A percentile compares a stretch with the other conserved stretches of the same genome.
phyloP scores from a whole-genome alignment of 2,329 filamentous ascomycete species.

The Colletotrichum tropicale region DNA sequence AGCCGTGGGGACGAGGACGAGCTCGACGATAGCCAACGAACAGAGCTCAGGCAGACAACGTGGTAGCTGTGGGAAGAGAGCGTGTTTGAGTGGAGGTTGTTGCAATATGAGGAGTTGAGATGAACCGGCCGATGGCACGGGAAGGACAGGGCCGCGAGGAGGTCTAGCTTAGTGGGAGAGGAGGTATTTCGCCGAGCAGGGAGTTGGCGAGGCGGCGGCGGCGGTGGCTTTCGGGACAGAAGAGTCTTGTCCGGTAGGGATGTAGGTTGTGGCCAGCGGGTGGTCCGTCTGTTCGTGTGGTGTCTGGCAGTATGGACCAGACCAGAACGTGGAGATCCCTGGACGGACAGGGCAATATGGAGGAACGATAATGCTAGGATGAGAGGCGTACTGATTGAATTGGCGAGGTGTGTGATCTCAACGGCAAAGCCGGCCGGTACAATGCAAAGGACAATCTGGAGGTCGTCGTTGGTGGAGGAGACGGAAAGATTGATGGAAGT shows the following conservation, averaged over 20 bases:
- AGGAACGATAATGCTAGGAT: slow-evolving; percentile 13
- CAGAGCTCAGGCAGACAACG: background rate
- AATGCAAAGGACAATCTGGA: slow-evolving; percentile 3
- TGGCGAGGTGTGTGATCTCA: slow-evolving; percentile 3
- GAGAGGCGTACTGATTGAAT: background rate
- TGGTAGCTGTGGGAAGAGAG: background rate
- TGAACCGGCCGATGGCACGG: slow-evolving; percentile 17
- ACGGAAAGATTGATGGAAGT: slow-evolving; percentile 20
- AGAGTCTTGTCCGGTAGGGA: background rate
- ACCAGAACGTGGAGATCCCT: slow-evolving; percentile 14
- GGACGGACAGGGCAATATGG: slow-evolving; percentile 3
- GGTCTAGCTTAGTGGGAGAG: background rate
- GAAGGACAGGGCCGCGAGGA: slow-evolving; percentile 10
- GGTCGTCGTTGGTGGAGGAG: slow-evolving; percentile 23
- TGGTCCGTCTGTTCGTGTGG: background rate
- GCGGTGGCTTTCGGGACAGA: background rate
- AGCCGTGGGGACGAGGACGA: background rate
- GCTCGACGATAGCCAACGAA: background rate
- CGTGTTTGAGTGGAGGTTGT: slow-evolving; percentile 12
- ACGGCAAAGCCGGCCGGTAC: slow-evolving; percentile 8
- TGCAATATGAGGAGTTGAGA: slow-evolving; percentile 20
- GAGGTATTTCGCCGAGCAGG: slow-evolving; percentile 12
- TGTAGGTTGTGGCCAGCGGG: background rate
- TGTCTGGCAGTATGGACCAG: background rate
- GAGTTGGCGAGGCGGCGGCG: background rate